Base-by-base conservation (phyloP, 257 asterid genomes). In the Fraxinus excelsior region DNA sequence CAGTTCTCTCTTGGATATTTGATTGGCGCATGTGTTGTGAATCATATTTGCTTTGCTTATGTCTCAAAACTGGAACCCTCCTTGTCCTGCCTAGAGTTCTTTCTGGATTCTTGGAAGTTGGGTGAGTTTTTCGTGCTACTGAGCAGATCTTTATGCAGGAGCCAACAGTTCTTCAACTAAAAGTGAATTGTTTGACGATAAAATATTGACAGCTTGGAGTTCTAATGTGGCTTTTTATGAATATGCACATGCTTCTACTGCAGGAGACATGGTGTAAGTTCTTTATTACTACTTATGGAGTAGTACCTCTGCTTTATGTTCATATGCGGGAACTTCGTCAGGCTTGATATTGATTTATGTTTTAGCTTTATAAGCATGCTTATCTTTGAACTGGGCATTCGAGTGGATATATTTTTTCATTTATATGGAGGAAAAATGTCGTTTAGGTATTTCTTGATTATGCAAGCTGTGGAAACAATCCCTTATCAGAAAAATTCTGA, bases 221-320 rank as follows among this genome's bases (percentile, higher is more conserved):
- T 84, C 76, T 93, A 78, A 93, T 96, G 97, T 86, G 98, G 65
- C 94, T 93, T 32, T 96, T 96, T 84, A 93, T 82, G 99, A 96
- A 90, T 91, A 96, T 86, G 99, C 98, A 42, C 93, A 90, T 89
- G 97, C 99, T 83, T 96, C 99, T 60, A 91, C 98, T 83, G 99
- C 97, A 32, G 99, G 99, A 73, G 99, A 96, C 88, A 87, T 95
- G 21, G 88, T 97, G 98, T 93, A 84, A 87, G 96, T 81, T 79
- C 84, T 51, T 11, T 71, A 70, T 80, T 73, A 31, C 70, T 65
- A 49, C 74, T 73, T 74, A 42, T 78, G 74, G 81, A 71, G 14
- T 21, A 32, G 65, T 44, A 18, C 56, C 58, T 67, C 56, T 28
- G 8, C 53, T 70, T 42, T 42, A 13, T 44, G 53, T 44, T 44